Conservation (phyloP, 2,329 filamentous ascomycete species). For the Xylaria hypoxylon region DNA sequence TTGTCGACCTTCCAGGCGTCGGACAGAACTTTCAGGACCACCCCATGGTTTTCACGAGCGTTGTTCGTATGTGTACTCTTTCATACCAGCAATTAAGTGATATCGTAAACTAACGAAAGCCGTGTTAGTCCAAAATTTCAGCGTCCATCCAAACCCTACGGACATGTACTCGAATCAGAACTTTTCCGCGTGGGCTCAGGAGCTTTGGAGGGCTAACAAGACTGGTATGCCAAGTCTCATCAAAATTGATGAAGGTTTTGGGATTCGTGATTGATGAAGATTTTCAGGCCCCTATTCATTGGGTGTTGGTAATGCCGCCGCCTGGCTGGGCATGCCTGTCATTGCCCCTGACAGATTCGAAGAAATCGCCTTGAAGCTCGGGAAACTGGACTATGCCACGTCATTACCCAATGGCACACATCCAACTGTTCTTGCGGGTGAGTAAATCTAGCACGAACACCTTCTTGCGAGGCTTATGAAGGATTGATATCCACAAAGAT, state of each 20-base stretch:
- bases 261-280: not conserved
- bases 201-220: conserved; percentile 48
- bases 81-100: no score
- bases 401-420: conserved; percentile 51
- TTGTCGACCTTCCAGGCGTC: conserved; percentile 59
- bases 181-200: conserved; percentile 47
- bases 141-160: conserved; percentile 46
- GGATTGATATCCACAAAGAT: not conserved
- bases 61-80: conserved; percentile 43
- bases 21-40: conserved; percentile 64
- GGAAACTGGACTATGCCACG: conserved; percentile 50
- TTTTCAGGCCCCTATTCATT: conserved; percentile 39
- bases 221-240: conserved; percentile 41
- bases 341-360: conserved; percentile 50
- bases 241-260: no score
- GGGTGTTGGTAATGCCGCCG: conserved; percentile 52
- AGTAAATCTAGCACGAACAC: conserved; percentile 1
- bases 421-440: conserved; percentile 50
- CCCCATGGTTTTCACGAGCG: conserved; percentile 47
- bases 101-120: not conserved
- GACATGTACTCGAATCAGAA: conserved; percentile 47
- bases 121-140: conserved; percentile 44
- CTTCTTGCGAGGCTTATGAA: not conserved
- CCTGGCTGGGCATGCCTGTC: conserved; percentile 53
- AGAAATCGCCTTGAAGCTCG: conserved; percentile 50